These are phyloP conservation scores for Paraconiothyrium sp. DNA, from an alignment of 2,329 filamentous ascomycete species.

Conservation along the genomic window DNA sequence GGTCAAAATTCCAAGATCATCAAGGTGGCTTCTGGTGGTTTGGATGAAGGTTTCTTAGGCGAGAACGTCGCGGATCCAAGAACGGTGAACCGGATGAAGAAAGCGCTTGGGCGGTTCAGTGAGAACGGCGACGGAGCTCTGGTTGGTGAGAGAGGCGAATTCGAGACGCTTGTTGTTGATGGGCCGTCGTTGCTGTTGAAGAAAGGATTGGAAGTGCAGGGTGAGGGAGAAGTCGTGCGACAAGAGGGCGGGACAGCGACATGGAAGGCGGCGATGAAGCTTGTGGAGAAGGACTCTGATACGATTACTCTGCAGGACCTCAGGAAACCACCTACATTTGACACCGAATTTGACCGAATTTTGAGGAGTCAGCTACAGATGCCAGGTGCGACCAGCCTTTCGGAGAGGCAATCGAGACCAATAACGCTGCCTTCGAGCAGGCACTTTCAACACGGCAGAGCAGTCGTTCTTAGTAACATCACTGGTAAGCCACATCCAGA, in stretches of 20 bases:
- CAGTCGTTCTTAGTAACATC: constrained; percentile 34
- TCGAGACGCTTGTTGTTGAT: constrained; percentile 88
- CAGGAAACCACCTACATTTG: constrained; percentile 72
- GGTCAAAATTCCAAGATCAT: constrained; percentile 90
- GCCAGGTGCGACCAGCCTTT: neutral
- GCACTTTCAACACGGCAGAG: neutral
- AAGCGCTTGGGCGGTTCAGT: constrained; percentile 73
- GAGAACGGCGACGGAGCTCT: constrained; percentile 72
- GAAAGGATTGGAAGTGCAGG: constrained; percentile 70
- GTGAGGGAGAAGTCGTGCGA: constrained; percentile 63
- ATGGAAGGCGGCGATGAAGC: constrained; percentile 69
- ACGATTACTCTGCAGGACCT: constrained; percentile 40
- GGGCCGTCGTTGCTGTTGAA: constrained; percentile 80
- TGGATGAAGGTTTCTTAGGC: constrained; percentile 85
- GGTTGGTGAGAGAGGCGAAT: constrained; percentile 93
- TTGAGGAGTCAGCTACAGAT: constrained; percentile 28
- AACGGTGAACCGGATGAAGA: constrained; percentile 59
- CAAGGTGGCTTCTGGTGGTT: constrained; percentile 90
- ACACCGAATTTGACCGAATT: constrained; percentile 65
- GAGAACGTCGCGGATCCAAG: constrained; percentile 72
- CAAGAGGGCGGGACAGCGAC: constrained; percentile 83
- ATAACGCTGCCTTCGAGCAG: constrained; percentile 25
- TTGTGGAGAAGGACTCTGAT: constrained; percentile 57
- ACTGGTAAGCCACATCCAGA: constrained; percentile 31
- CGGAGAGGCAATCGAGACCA: neutral